Evolutionary conservation across 495 filamentous ascomycete species (phyloP), one percentile per base, ranked within the genome.

Genomic region (Cercophora sp.): DNA sequence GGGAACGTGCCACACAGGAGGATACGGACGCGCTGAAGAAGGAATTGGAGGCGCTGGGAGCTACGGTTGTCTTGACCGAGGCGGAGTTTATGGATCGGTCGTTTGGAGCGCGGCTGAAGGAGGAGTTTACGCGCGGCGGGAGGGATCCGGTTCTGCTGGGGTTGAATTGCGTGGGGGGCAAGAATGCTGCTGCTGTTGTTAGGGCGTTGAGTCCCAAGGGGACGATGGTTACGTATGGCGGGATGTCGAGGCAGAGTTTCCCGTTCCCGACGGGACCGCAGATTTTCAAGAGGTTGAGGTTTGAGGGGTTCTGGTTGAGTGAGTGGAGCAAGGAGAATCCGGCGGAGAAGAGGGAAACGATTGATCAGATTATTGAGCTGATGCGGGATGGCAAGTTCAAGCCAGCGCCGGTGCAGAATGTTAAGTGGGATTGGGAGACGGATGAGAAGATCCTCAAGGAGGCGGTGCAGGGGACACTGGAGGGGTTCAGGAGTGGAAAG

Each of bases 131-230:
- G 25, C 75, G 81, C 34, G 80, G 83, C 3, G 86, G 81, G 2
- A 71, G 80, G 13, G 84, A 89, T 50, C 75, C 79, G 0, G 73
- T 95, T 35, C 79, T 82, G 49, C 70, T 98, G 4, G 94, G 82
- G 0, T 67, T 98, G 39, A 97, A 98, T 62, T 98, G 94, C 63
- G 93, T 98, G 0, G 94, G 93, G n/a, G 93, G 93, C 1, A 87
- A 89, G 64, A 79, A 83, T 31, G 87, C 88, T 4, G 79, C 81
- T 22, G 78, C 83, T 1, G 68, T 97, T 57, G 86, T 89, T 4
- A 85, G 85, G 65, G 71, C 75, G 1, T 72, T 98, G 22, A 74
- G 76, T 2, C 69, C 75, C 0, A 79, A 80, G 15, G 89, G 80
- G 2, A 81, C 85, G 40, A 75, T 96, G 70, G 89, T 97, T 25